Base-by-base conservation (phyloP, 2,329 filamentous ascomycete genomes). In the Xylariaceae sp. region DNA sequence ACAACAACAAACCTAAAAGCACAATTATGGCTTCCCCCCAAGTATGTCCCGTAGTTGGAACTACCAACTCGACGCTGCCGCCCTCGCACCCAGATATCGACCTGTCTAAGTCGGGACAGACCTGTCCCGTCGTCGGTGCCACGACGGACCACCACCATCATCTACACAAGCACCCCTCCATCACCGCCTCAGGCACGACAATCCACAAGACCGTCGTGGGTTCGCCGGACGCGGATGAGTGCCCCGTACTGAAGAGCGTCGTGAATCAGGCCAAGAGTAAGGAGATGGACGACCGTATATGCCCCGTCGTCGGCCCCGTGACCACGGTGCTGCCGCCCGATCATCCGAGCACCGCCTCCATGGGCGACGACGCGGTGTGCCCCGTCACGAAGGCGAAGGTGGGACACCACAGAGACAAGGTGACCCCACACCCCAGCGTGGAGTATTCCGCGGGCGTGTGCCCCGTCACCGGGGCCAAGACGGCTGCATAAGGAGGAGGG, bases 361-460 rank as follows among this genome's bases (percentile, higher is more conserved):
- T 62, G 23, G 44, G 56, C 44, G 68, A 71, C 61, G 61, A 61
- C 16, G 67, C 70, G 40, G 72, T 71, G 51, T 77, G 75, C 59
- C 75, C 75, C 7, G 71, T 77, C 51, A 77, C 75, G 16, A 76
- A 77, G 65, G 75, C 75, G 37, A 69, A 70, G 56, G 70, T 77
- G 3, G 74, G 74, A 3, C 75, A 77, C 54, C 75, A 77, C 63
- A 75, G 76, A 70, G 71, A 72, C 56, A 75, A 73, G 61, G 65
- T 77, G 18, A 47, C 64, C 12, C 64, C 60, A 10, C 75, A 77
- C 57, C 75, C 75, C 5, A 67, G 65, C 16, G 65, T 77, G 18
- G 60, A 64, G 12, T 56, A 60, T 2, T 66, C 67, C 2, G 62
- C 66, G 2, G 73, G 71, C 2, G 72, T 75, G 6, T 77, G 74